These are phyloP conservation scores for Solanum clarkiae DNA, from an alignment of 257 asterid species.

Conservation along the genomic window DNA sequence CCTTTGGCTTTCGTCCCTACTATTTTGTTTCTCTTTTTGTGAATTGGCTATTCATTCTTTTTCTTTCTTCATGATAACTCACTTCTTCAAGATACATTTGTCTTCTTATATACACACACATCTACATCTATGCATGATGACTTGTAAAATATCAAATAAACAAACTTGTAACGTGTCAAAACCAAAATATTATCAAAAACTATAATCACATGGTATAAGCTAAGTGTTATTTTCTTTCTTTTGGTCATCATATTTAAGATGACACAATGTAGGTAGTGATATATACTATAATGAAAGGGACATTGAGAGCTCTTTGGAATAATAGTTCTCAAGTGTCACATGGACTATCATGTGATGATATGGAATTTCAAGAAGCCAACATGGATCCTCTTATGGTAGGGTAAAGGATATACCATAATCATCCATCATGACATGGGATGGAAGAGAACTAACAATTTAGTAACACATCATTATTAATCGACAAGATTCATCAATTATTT, in stretches of 20 bases:
- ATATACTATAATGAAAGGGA: background rate
- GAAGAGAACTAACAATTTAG: background rate
- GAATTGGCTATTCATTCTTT: slow-evolving; percentile 8
- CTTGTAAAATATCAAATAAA: background rate
- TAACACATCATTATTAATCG: background rate
- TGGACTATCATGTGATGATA: slow-evolving; percentile 13
- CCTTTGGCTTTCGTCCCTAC: slow-evolving; percentile 16
- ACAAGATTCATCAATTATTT: background rate
- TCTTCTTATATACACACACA: background rate
- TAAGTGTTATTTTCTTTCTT: background rate
- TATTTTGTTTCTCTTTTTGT: background rate
- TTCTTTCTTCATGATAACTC: background rate
- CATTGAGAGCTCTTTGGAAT: background rate
- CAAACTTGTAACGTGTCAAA: background rate
- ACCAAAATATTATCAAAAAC: background rate
- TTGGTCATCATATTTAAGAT: background rate
- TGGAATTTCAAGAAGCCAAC: slow-evolving; percentile 4
- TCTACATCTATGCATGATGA: background rate
- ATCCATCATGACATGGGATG: background rate
- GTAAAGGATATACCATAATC: background rate
- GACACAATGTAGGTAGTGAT: background rate
- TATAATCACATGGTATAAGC: background rate
- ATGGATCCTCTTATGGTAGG: slow-evolving; percentile 10
- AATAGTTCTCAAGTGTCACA: slow-evolving; percentile 1
- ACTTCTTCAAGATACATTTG: background rate